Conservation (phyloP, 306 rosid species). For the Sesbania bispinosa region DNA sequence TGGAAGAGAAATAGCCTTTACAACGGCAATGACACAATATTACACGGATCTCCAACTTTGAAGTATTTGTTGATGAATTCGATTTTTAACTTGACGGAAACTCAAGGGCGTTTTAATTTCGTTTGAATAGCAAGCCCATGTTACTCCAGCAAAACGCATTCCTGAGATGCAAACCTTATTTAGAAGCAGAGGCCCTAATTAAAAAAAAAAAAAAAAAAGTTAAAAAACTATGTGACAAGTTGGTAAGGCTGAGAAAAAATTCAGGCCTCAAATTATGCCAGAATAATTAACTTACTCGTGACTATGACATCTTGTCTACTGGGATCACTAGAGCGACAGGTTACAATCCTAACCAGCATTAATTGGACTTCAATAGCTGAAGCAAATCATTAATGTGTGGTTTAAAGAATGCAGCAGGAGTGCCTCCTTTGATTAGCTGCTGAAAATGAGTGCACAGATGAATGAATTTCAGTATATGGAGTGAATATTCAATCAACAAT, state of each 20-base stretch:
- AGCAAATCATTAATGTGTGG: not conserved
- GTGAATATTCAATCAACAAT: not conserved
- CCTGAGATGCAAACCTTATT: not conserved
- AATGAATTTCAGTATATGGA: not conserved
- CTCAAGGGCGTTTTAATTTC: too few species aligned
- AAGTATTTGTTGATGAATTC: too few species aligned
- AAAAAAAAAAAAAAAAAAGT: too few species aligned
- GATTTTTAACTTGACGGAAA: too few species aligned
- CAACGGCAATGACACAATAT: too few species aligned
- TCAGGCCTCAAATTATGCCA: not conserved
- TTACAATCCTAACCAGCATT: not conserved
- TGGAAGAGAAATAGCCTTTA: too few species aligned
- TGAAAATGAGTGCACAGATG: constrained; percentile 11
- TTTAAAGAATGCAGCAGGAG: constrained; percentile 54
- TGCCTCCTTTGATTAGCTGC: constrained; percentile 37
- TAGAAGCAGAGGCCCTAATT: not conserved
- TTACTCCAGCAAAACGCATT: constrained; percentile 8
- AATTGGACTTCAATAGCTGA: constrained; percentile 5
- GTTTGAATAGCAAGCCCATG: not conserved
- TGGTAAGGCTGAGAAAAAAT: not conserved
- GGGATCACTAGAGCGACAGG: not conserved
- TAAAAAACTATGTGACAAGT: not conserved
- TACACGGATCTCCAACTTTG: not conserved
- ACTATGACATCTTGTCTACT: not conserved
- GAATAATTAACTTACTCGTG: constrained; percentile 20